Evolutionary conservation across 73 alveolate species (phyloP).

Genomic region (Uronychia setigera): DNA sequence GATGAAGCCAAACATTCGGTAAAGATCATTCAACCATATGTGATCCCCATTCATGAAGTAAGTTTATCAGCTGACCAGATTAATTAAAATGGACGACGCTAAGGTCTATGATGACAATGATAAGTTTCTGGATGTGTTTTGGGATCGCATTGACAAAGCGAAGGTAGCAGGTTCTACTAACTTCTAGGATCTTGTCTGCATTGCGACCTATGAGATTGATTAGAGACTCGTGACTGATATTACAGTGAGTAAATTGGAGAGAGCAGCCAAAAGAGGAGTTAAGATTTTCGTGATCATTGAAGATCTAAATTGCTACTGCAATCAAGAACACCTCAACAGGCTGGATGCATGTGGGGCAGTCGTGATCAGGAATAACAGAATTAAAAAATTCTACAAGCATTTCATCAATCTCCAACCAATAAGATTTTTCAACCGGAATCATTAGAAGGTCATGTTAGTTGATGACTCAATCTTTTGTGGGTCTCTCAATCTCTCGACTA

Average conservation of each 20-base stretch:
- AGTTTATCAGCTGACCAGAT: no score
- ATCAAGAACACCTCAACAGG: slow-evolving; percentile 17
- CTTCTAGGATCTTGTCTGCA: slow-evolving; percentile 32
- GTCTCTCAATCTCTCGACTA: slow-evolving; percentile 47
- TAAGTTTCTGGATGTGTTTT: slow-evolving; percentile 49
- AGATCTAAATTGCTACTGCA: slow-evolving; percentile 50
- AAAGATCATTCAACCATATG: slow-evolving; percentile 55
- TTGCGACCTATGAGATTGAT: slow-evolving; percentile 60
- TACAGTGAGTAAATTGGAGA: slow-evolving; percentile 42
- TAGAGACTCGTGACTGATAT: slow-evolving; percentile 43
- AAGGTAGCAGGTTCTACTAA: no score
- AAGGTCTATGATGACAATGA: slow-evolving; percentile 59
- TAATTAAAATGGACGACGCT: no score
- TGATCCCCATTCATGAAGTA: slow-evolving; percentile 18
- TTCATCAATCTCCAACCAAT: slow-evolving; percentile 7
- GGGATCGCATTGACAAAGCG: slow-evolving; percentile 59
- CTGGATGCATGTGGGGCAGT: slow-evolving; percentile 45
- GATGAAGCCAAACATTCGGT: slow-evolving; percentile 38
- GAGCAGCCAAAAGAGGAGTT: slow-evolving; percentile 63
- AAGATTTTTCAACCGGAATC: slow-evolving; percentile 52
- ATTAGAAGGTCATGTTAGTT: slow-evolving; percentile 56
- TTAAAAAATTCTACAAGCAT: slow-evolving; percentile 31
- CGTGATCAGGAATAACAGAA: slow-evolving; percentile 53
- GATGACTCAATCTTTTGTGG: slow-evolving; percentile 60
- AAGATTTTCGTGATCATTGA: slow-evolving; percentile 51